Evolutionary conservation across 768 basidiomycete species (phyloP), one percentile per base, ranked within the genome.

Genomic region (Suillus lakei): DNA sequence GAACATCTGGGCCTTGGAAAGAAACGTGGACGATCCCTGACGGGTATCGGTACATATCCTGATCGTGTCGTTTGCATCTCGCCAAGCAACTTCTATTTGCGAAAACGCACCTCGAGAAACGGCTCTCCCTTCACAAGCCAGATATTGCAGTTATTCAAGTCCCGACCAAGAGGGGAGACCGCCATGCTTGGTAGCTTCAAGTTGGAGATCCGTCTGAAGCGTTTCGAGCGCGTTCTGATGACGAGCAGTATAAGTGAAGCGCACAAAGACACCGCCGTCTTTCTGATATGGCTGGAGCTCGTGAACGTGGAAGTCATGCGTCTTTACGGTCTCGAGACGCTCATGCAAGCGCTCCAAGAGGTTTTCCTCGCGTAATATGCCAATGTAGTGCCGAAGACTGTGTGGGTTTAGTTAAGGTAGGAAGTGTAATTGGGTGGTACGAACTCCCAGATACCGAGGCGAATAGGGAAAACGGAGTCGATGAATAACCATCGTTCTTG

Each of bases 41-140:
- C 0, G 95, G 89, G 74, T 88, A 97, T 61, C 92, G 83, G 64
- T 89, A 83, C 87, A 98, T 88, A 69, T 99, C 97, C 92, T 96
- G 67, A 21, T 66, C 38, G 21, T 21, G 3, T 39, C 5, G 41
- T 66, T 58, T 63, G 62, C 23, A 60, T 38, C 26, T 12, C 26
- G 67, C 32, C 60, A 66, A 44, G 36, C 51, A 64, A 43, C 53
- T 9, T 21, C 7, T 36, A 16, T 15, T 28, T 44, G 23, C 56
- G n/a, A 13, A 23, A 53, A 72, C 79, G 34, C 60, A 92, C 92
- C 83, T 96, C 95, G 71, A 82, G 80, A 92, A 92, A 96, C 0
- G 95, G 94, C 6, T 79, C 80, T 1, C 94, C 93, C 75, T 84
- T 86, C 41, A 94, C 92, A 23, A 91, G 73, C 91, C 92, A 93